phyloP scores from a whole-genome alignment of 1,284 basidiomycete species.

The Meripilus lineatus region DNA sequence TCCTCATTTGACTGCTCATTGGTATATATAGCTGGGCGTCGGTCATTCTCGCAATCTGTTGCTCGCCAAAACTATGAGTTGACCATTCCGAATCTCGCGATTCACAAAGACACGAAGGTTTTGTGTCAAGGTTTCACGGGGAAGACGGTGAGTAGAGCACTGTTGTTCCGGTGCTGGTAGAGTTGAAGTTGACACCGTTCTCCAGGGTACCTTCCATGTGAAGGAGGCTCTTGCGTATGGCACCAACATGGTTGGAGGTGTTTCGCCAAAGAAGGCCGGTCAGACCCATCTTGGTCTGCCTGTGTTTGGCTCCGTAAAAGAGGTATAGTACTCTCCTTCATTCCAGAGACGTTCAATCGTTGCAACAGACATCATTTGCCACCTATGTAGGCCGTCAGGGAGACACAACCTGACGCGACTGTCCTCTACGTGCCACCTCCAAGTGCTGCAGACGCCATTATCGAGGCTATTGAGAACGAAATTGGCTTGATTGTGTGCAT shows the following conservation, averaged over 20 bases:
- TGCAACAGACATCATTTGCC: neutral
- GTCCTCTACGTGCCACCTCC: constrained; percentile 96
- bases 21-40: constrained; percentile 50
- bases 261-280: constrained; percentile 97
- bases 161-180: neutral
- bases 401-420: constrained; percentile 84
- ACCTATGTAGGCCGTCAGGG: constrained; percentile 66
- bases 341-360: neutral
- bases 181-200: constrained; percentile 3
- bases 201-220: constrained; percentile 94
- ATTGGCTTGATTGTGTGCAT: constrained; percentile 96
- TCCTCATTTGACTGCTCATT: constrained; percentile 11
- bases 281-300: constrained; percentile 94
- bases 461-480: constrained; percentile 97
- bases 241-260: constrained; percentile 97
- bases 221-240: constrained; percentile 93
- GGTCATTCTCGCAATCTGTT: constrained; percentile 76
- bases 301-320: constrained; percentile 89
- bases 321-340: constrained; percentile 57
- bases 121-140: constrained; percentile 94
- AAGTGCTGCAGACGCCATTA: constrained; percentile 89
- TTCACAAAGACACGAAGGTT: constrained; percentile 94
- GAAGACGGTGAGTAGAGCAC: constrained; percentile 74
- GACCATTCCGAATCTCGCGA: constrained; percentile 88
- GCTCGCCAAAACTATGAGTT: constrained; percentile 77